These are phyloP conservation scores for Paraphaeosphaeria minitans DNA, from an alignment of 2,329 filamentous ascomycete genomes.

Conservation along the genomic window DNA sequence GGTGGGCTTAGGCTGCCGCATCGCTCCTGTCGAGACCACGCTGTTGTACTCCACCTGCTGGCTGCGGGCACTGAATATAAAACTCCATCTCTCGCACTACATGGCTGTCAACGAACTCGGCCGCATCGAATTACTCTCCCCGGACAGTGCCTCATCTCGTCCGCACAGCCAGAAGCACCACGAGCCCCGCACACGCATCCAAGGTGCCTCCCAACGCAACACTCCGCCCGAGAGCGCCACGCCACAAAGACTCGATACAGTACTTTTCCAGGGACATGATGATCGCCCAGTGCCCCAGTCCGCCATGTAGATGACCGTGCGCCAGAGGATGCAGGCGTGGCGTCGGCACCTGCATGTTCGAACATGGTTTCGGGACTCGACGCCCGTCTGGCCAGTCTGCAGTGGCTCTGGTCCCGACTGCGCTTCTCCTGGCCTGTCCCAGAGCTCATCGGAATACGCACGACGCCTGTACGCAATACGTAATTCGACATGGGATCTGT, in stretches of 20 bases:
- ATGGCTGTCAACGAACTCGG: background rate
- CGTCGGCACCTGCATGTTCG: conserved; percentile 10
- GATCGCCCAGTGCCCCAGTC: background rate
- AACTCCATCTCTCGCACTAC: conserved; percentile 9
- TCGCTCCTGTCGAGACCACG: background rate
- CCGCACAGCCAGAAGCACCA: conserved; percentile 4
- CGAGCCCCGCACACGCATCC: background rate
- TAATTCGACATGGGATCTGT: conserved; percentile 6
- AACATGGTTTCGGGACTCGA: conserved; percentile 9
- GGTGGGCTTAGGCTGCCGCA: background rate
- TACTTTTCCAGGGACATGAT: conserved; percentile 1
- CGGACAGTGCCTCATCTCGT: background rate
- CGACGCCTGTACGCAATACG: background rate
- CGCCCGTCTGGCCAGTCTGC: conserved; percentile 9
- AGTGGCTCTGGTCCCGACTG: conserved; percentile 7
- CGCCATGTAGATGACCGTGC: conserved; percentile 9
- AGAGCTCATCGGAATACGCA: conserved; percentile 5
- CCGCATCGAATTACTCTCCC: conserved; percentile 7
- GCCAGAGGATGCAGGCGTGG: conserved; percentile 11
- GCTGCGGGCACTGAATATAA: conserved; percentile 9
- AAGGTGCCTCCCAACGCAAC: background rate
- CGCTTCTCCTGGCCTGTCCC: conserved; percentile 6
- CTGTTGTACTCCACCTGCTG: conserved; percentile 10
- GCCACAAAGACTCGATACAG: conserved; percentile 4
- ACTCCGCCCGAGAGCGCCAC: conserved; percentile 1